Evolutionary conservation across 2,329 filamentous ascomycete species (phyloP), one percentile per base, ranked within the genome.

Genomic region (Thelonectria olida): DNA sequence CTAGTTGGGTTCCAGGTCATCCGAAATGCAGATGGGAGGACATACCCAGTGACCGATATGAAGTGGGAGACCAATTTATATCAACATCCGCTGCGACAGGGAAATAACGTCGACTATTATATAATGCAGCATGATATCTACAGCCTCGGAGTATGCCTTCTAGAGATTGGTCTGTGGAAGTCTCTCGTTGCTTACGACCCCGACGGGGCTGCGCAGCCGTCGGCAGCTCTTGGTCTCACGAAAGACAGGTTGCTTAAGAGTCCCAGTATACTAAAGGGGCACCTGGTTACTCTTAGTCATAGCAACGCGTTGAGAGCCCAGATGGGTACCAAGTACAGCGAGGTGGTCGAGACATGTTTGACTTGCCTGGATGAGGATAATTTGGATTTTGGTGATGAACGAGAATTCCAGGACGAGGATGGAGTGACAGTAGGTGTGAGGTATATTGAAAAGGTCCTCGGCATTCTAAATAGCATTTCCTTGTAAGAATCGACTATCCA

Each of bases 111-210:
- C 1, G 75, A 80, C 1, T 55, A 64, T 0, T 86, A 84, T 62
- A 71, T 63, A 2, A 85, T 86, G 80, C 79, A 84, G 53, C 84
- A 87, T 65, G 84, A 87, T 59, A 82, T 87, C 10, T 87, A 87
- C 68, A 84, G 82, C 54, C 75, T 87, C 0, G 84, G 84, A 0
- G 82, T 86, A 0, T 83, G 80, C 51, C 74, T 87, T 0, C 70
- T 87, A 0, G 84, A 87, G 67, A 78, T 87, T 23, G 83, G 82
- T 0, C 62, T 86, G 0, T 84, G 82, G 81, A 55, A 73, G 1
- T 78, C 74, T 0, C 72, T 77, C 27, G 65, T 78, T 9, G 19
- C 41, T 2, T 74, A 74, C 44, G 38, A 59, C 13, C 22, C 12
- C 4, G 36, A 42, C 8, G 48, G 31, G 15, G 19, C 31, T 8